Evolutionary conservation across 2,329 filamentous ascomycete species (phyloP), one percentile per base, ranked within the genome.

Genomic region (Fusarium marasasianum): DNA sequence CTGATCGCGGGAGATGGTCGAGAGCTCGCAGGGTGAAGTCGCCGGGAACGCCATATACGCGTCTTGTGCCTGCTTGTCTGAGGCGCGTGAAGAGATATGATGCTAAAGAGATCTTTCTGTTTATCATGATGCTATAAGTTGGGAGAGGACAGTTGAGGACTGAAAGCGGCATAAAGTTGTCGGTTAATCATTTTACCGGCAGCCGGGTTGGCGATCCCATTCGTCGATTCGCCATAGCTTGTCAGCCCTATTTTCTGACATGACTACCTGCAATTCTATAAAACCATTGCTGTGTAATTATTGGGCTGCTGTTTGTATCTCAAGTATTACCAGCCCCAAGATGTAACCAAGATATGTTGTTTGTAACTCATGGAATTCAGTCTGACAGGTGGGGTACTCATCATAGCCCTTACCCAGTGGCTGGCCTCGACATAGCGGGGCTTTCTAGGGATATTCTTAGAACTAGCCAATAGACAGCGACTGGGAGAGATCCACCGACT

Each of bases 1-100:
- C 63, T 10, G 56, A 44, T 2, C 14, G 35, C 1, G 45, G 57
- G 3, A 72, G 37, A 17, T 72, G 57, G 9, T 72, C 69, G 0
- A 72, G 31, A 17, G 57, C 68, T 15, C 43, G 57, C 3, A 72
- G 57, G 3, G 57, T 68, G n/a, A 69, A 72, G 15, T 72, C 69
- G 2, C 69, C 69, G 2, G 69, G 69, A 3, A 72, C 69, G 9
- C 69, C 69, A 31, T 69, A 70, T 0, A 70, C 22, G 4, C 66
- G 68, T 18, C 38, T 61, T 1, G 69, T 69, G 0, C 69, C 69
- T 1, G 43, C n/a, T 3, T 72, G 68, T 7, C 18, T 45, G 1
- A 72, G 54, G 8, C 68, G 66, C 2, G 48, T 59, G 9, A 65
- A 70, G 2, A 70, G 33, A 17, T 71, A 71, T 2, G 45, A 59